Percentiles rank a stretch among this genome's conserved stretches.
Evolutionary conservation across 306 rosid genomes (phyloP).

Genomic region (Echinosophora koreensis): DNA sequence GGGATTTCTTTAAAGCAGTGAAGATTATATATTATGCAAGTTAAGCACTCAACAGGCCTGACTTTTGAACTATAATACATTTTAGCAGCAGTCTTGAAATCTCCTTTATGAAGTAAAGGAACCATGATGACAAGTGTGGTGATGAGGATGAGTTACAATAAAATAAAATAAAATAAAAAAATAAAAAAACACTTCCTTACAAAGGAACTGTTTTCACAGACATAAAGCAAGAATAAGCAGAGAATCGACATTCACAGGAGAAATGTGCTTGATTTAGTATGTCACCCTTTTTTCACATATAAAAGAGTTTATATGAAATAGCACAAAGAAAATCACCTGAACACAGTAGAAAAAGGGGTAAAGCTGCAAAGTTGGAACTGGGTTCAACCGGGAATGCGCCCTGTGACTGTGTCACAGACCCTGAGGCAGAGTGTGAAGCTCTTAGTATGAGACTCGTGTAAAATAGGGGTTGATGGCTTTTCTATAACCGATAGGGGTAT

Average conservation of each 20-base stretch:
- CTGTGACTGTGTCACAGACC: slow-evolving; percentile 29
- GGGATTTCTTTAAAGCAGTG: slow-evolving; percentile 4
- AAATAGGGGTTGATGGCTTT: slow-evolving; percentile 68
- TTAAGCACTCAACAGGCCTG: slow-evolving; percentile 16
- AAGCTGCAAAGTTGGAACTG: slow-evolving; percentile 43
- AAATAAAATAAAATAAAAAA: neutral
- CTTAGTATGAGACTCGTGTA: slow-evolving; percentile 40
- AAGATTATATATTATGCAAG: neutral
- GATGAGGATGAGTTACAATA: neutral
- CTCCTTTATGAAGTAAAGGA: neutral
- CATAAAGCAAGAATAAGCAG: neutral
- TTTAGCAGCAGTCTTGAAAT: neutral
- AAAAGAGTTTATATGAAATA: neutral
- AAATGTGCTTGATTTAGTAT: slow-evolving; percentile 5
- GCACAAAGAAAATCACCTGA: slow-evolving; percentile 54
- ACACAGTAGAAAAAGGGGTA: slow-evolving; percentile 49
- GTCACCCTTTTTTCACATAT: slow-evolving; percentile 1
- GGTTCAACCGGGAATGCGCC: slow-evolving; percentile 41
- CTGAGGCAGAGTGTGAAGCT: slow-evolving; percentile 34
- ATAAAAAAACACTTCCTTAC: neutral
- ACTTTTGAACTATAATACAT: slow-evolving; percentile 19
- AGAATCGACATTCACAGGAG: slow-evolving; percentile 3
- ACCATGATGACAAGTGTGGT: neutral
- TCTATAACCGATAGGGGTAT: slow-evolving; percentile 83
- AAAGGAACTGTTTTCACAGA: slow-evolving; percentile 4